Evolutionary conservation across 2,329 filamentous ascomycete species (phyloP).

Genomic region (Sporothrix dimorphospora): DNA sequence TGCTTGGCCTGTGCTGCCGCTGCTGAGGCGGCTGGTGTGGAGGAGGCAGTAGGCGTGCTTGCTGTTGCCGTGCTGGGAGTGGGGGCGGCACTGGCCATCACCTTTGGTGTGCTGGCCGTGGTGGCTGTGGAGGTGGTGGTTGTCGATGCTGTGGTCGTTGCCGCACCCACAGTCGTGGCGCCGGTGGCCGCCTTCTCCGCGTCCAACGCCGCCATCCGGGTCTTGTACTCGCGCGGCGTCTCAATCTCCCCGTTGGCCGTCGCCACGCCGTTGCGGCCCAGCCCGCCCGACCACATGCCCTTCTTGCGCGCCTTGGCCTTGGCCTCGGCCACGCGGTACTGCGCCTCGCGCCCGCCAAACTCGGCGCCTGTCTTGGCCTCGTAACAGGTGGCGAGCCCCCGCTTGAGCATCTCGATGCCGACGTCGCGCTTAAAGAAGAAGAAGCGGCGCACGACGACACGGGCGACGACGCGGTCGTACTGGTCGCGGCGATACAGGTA

Average conservation of each 20-base stretch:
- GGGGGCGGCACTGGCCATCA: neutral
- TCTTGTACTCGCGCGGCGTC: slow-evolving; percentile 88
- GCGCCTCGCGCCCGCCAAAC: slow-evolving; percentile 72
- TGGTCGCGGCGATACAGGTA: slow-evolving; percentile 85
- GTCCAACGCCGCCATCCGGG: slow-evolving; percentile 47
- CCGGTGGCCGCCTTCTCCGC: slow-evolving; percentile 29
- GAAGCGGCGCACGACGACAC: slow-evolving; percentile 70
- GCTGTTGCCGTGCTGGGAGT: neutral
- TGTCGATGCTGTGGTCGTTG: neutral
- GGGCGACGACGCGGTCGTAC: slow-evolving; percentile 88
- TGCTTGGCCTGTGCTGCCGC: slow-evolving; percentile 1
- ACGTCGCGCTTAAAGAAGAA: slow-evolving; percentile 75
- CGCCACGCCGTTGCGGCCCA: slow-evolving; percentile 52
- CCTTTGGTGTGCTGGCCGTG: neutral
- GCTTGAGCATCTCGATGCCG: slow-evolving; percentile 84
- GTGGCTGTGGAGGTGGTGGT: neutral
- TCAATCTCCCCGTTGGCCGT: slow-evolving; percentile 60
- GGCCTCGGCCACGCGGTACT: slow-evolving; percentile 68
- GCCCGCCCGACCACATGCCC: slow-evolving; percentile 76
- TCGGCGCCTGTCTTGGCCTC: slow-evolving; percentile 89
- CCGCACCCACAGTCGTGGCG: neutral
- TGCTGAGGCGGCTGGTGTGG: neutral
- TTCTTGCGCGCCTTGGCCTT: slow-evolving; percentile 65
- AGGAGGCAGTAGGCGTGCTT: neutral
- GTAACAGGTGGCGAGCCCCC: slow-evolving; percentile 85